phyloP scores from a whole-genome alignment of 2,329 filamentous ascomycete species.

The Sclerotinia sclerotiorum region DNA sequence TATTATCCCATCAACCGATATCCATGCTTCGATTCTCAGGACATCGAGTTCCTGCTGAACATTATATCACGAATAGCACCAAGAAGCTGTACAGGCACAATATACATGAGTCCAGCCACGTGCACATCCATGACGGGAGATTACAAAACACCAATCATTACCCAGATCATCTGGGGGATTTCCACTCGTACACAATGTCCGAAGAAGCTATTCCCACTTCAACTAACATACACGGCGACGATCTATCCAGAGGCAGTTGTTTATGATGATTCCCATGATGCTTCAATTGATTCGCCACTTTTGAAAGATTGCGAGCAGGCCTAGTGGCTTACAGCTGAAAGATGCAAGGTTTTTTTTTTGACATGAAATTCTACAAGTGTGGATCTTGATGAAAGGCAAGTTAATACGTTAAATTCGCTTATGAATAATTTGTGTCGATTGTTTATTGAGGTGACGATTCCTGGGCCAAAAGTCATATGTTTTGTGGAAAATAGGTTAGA shows the following conservation, averaged over 20 bases:
- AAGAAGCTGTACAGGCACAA: background rate
- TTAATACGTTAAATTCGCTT: background rate
- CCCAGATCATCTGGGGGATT: background rate
- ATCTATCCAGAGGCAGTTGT: background rate
- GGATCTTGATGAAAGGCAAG: background rate
- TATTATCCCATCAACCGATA: background rate
- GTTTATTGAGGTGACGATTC: background rate
- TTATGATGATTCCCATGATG: background rate
- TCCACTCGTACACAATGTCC: background rate
- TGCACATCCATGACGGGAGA: background rate
- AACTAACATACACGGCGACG: background rate
- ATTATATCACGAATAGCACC: background rate
- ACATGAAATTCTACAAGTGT: background rate
- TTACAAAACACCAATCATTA: background rate
- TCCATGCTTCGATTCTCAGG: background rate
- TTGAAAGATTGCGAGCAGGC: background rate
- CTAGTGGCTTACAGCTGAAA: background rate
- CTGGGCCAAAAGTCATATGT: background rate
- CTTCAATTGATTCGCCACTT: background rate
- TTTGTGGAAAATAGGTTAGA: background rate
- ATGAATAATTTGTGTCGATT: background rate
- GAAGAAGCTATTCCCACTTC: background rate
- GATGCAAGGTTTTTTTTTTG: background rate
- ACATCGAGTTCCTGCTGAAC: no score
- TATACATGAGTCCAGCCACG: background rate